These are phyloP conservation scores for Coelastrella sp. DNA, from an alignment of 139 green algal genomes.

Conservation along the genomic window DNA sequence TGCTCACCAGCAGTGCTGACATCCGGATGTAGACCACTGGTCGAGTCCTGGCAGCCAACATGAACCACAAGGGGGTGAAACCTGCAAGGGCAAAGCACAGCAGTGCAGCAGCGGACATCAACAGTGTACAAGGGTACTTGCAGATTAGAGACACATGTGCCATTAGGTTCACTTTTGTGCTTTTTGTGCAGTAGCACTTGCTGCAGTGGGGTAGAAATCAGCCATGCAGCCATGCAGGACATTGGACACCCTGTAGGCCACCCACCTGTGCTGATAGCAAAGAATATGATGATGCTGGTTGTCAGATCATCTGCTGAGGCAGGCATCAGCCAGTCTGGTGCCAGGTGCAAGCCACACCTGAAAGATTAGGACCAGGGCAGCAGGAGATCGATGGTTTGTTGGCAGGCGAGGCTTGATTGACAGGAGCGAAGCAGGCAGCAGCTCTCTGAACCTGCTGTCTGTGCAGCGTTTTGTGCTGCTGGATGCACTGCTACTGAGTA, in stretches of 20 bases:
- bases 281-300: background rate
- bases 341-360: background rate
- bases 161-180: too few species aligned
- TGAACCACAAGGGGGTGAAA: slow-evolving; percentile 4
- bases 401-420: too few species aligned
- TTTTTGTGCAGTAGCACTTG: too few species aligned
- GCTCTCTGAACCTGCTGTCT: too few species aligned
- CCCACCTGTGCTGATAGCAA: background rate
- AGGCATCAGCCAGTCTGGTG: background rate
- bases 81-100: background rate
- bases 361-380: background rate
- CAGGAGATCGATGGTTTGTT: too few species aligned
- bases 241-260: background rate
- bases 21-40: background rate
- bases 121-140: too few species aligned
- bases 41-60: background rate
- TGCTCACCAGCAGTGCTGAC: background rate
- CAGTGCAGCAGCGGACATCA: background rate
- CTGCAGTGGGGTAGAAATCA: too few species aligned
- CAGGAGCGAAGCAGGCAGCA: too few species aligned
- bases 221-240: background rate
- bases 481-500: too few species aligned
- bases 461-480: too few species aligned
- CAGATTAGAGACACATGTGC: too few species aligned
- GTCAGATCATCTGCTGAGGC: background rate